Conservation (phyloP, 768 basidiomycete species). For the Leccinum broughii region DNA sequence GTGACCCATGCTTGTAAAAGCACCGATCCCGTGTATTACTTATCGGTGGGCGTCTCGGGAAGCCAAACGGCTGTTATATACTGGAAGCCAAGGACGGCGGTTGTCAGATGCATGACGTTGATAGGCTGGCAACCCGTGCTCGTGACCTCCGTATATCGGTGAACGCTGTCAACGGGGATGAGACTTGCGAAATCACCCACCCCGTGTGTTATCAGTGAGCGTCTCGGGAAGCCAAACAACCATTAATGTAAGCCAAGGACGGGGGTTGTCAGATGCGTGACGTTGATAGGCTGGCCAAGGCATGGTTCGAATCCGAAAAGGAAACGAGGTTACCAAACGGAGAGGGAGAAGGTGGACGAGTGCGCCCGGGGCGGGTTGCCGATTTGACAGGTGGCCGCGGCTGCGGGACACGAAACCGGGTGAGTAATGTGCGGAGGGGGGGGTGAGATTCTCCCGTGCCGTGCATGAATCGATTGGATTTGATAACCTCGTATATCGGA, state of each 20-base stretch:
- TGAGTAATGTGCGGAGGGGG: background rate
- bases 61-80: too few species aligned
- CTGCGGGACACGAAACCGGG: slow-evolving; percentile 1
- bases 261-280: slow-evolving; percentile 6
- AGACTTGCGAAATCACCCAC: background rate
- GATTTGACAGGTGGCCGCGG: slow-evolving; percentile 1
- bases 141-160: background rate
- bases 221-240: slow-evolving; percentile 3
- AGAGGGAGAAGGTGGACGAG: background rate
- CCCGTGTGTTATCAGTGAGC: background rate
- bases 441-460: slow-evolving; percentile 3
- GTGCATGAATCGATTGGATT: background rate
- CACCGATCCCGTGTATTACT: too few species aligned
- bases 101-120: too few species aligned
- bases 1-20: too few species aligned
- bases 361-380: background rate
- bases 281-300: background rate
- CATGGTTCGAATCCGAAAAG: background rate
- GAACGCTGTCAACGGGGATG: background rate
- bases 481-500: background rate
- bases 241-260: background rate
- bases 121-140: too few species aligned
- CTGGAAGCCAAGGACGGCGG: too few species aligned
- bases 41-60: too few species aligned
- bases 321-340: background rate